Conservation (phyloP, 192 early-diverging fungal species). For the Dispira parvispora region DNA sequence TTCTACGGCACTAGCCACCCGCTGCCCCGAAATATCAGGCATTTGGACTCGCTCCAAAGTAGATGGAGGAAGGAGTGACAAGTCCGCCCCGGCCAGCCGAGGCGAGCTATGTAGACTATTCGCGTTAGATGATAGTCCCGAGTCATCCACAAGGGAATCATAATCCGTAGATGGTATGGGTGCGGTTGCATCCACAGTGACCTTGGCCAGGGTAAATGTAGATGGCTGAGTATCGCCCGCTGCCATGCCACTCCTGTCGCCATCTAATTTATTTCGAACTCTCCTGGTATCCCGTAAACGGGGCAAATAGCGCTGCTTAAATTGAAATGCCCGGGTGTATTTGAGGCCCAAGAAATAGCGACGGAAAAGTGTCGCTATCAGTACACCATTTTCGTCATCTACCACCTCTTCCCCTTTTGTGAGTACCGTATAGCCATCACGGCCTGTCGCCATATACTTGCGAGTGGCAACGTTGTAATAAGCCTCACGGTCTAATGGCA, state of each 20-base stretch:
- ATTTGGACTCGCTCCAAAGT: too few species aligned
- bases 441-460: slow-evolving; percentile 40
- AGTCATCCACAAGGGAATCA: slow-evolving; percentile 13
- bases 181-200: slow-evolving; percentile 21
- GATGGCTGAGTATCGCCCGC: neutral
- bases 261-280: slow-evolving; percentile 2
- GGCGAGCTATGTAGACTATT: too few species aligned
- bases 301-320: slow-evolving; percentile 17
- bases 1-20: neutral
- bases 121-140: neutral
- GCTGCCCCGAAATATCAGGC: neutral
- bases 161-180: slow-evolving; percentile 5
- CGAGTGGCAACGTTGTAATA: slow-evolving; percentile 37
- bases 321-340: slow-evolving; percentile 34
- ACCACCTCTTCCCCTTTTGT: slow-evolving; percentile 28
- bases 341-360: slow-evolving; percentile 42
- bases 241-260: neutral
- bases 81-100: too few species aligned
- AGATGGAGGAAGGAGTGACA: too few species aligned
- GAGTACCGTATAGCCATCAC: slow-evolving; percentile 38
- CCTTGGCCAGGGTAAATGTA: slow-evolving; percentile 16
- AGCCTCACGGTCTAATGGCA: slow-evolving; percentile 27
- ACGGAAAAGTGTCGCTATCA: slow-evolving; percentile 32
- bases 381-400: slow-evolving; percentile 44
- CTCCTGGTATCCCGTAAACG: slow-evolving; percentile 16